Base-by-base conservation (phyloP, 2,329 filamentous ascomycete genomes). In the Aspergillus sp. region DNA sequence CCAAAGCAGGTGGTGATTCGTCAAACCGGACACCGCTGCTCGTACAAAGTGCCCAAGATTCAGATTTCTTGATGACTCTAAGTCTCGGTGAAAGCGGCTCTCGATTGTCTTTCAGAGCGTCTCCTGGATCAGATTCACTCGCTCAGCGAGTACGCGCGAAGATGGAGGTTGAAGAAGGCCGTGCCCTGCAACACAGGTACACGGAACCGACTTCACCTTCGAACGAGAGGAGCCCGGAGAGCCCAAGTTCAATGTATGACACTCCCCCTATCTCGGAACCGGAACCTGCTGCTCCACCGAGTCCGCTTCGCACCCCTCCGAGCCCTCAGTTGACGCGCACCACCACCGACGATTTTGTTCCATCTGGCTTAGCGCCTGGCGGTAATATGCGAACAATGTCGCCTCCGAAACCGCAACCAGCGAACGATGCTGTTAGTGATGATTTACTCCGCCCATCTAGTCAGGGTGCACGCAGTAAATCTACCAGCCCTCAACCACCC, bases 81-180 rank as follows among this genome's bases (percentile, higher is more conserved):
- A 72, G 66, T 46, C 51, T 69, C 38, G 67, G 66, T 30, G 66
- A 71, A 15, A 65, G 66, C 19, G 74, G 76, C 13, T 77, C 74
- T 19, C 75, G 77, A n/a, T 61, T 79, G 25, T 79, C 77, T 7
- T 74, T 79, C 31, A 72, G 76, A 46, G 73, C 70, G 5, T 77
- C 76, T 4, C 66, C 72, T 4, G 77, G 78, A 43, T 76, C 80
- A 1, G 75, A 77, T 59, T 82, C 81, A 0, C 81, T 82, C 62
- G 79, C 82, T 2, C 77, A 79, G 57, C 74, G 75, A 7, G 70
- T 83, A 8, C 82, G 81, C 59, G 81, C 81, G 30, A 80, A 77
- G 67, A 85, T 85, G 83, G 76, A 82, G 59, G 77, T 77, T 8
- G 83, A 85, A 61, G 83, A 85, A 72, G 83, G 80, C 6, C 74